Evolutionary conservation across 164 flowering plant genomes (phyloP), one percentile per base, ranked within the genome.

Genomic region (Buxus sempervirens): DNA sequence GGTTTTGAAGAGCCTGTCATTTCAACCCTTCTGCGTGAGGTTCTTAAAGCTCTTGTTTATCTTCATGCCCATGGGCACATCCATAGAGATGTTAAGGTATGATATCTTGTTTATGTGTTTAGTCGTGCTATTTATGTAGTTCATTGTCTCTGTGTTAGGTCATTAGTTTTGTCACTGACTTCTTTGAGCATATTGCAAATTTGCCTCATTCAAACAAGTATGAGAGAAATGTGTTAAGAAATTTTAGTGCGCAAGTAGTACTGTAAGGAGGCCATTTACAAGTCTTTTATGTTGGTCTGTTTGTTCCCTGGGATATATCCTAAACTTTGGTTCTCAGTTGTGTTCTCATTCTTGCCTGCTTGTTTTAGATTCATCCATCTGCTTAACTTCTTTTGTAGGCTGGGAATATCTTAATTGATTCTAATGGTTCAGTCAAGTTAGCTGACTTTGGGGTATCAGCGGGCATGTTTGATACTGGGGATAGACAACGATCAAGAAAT

Each of bases 391-490:
- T 38, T 53, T 66, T 82, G 77, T 85, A 95, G 99, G 94, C 99
- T 74, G 99, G 98, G 48, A 96, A 96, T 76, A 93, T 93, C 54
- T 75, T 93, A 70, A 56, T 96, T 70, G 96, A 88, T 83, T 70
- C 84, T 28, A 82, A 83, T 75, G 99, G 99, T 65, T 67, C 86
- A 13, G 85, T 96, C 36, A 96, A 89, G 82, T 75, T 96, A 70
- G 99, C 88, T 22, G 99, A 96, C 70, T 96, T 90, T 82, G 98
- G 99, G 58, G 98, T 96, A 45, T 88, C 98, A 67, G 97, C 99
- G 19, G 83, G 95, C 81, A 86, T 93, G 97, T 93, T 93, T 86
- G 97, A 96, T 75, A 68, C 87, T 57, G 98, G 99, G 62, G 96
- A 90, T 77, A 84, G 99, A 57, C 99, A 88, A 53, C 89, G 89